Base-by-base conservation (phyloP, 371 early-diverging fungal species). In the Mortierella sp. region DNA sequence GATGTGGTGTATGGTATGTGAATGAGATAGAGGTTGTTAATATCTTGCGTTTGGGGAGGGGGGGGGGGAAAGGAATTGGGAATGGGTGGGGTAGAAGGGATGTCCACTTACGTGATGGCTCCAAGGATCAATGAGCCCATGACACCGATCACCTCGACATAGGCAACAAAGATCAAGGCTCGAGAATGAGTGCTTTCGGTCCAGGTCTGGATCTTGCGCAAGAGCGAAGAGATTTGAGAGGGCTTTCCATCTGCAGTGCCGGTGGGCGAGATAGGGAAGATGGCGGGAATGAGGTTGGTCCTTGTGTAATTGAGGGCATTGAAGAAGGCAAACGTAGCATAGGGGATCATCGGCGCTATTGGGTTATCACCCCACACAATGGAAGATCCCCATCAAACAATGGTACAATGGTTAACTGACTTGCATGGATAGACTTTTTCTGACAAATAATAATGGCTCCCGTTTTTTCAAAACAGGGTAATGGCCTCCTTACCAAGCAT, bases 321-420 rank as follows among this genome's bases (percentile, higher is more conserved):
- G 84, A 95, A 93, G 60, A 90, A 71, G 24, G 96, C 95, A 70
- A 94, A 96, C 56, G 90, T 90, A 5, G 82, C 86, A 63, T 87
- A 96, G 24, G 96, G 96, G 65, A 95, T 72, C 70, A 96, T 83
- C 14, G 93, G 86, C 38, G 93, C 94, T 92, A 80, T 19, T 53
- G 12, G 16, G 47, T 34, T 34, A 7, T 34, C n/a, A n/a, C n/a
- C n/a, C n/a, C n/a, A n/a, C n/a, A n/a, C n/a, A n/a, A n/a, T n/a
- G n/a, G n/a, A n/a, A n/a, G n/a, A n/a, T n/a, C n/a, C n/a, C n/a
- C n/a, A n/a, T n/a, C n/a, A n/a, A n/a, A n/a, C n/a, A 41, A 67
- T 23, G 53, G 6, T 42, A 1, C 46, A 13, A 14, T 23, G 30
- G 19, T 45, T 23, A 48, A 14, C 14, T 19, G 49, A 12, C 46